These are phyloP conservation scores for Bipolaris bicolor DNA, from an alignment of 2,329 filamentous ascomycete species.

Conservation along the genomic window DNA sequence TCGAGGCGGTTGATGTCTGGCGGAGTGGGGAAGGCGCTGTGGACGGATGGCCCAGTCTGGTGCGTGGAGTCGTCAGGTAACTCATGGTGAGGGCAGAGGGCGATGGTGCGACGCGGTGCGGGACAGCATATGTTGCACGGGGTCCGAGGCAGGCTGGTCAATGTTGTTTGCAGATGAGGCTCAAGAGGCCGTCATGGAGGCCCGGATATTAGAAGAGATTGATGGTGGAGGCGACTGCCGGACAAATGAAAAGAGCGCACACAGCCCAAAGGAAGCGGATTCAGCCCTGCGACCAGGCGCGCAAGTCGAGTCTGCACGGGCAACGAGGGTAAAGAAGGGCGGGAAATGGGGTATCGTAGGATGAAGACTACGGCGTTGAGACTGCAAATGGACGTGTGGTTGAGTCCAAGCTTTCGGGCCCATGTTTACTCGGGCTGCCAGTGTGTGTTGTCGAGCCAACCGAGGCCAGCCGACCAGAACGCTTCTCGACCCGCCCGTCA, in stretches of 20 bases:
- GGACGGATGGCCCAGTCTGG: conserved; percentile 48
- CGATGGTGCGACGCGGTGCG: conserved; percentile 14
- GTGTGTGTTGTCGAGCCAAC: conserved; percentile 19
- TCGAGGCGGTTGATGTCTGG: conserved; percentile 73
- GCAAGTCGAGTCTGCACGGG: conserved; percentile 29
- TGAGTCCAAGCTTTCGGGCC: conserved; percentile 19
- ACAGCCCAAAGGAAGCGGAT: conserved; percentile 20
- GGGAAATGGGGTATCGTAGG: conserved; percentile 26
- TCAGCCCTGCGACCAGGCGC: conserved; percentile 30
- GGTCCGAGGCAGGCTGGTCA: conserved; percentile 3
- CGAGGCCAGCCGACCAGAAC: conserved; percentile 23
- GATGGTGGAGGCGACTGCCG: conserved; percentile 34
- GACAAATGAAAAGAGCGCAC: conserved; percentile 20
- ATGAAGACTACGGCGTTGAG: conserved; percentile 32
- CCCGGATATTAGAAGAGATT: conserved; percentile 30
- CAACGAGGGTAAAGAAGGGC: conserved; percentile 34
- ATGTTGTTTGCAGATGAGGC: conserved; percentile 20
- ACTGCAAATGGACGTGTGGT: conserved; percentile 32
- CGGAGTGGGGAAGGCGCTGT: conserved; percentile 57
- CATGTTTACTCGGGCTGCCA: conserved; percentile 16
- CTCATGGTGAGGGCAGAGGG: conserved; percentile 43
- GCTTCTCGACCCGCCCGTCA: neutral
- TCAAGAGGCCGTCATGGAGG: conserved; percentile 37
- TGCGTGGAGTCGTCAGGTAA: conserved; percentile 46
- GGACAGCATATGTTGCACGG: conserved; percentile 42